Evolutionary conservation across 1,284 basidiomycete species (phyloP).

Genomic region (Irpex sp.): DNA sequence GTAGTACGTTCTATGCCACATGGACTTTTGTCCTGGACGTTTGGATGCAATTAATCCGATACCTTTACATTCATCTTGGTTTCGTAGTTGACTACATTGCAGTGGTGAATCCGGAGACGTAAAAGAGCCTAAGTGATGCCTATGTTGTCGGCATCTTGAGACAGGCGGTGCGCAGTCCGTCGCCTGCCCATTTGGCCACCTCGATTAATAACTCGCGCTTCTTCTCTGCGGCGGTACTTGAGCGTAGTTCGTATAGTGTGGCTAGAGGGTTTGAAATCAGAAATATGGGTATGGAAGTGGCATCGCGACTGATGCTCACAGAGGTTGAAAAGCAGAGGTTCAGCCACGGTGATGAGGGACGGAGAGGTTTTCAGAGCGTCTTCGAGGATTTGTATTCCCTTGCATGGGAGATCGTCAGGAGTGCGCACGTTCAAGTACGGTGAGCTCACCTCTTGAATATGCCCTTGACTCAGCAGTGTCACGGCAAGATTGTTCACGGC

Average conservation of each 20-base stretch:
- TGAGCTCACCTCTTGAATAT: constrained; percentile 58
- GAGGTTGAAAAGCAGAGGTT: constrained; percentile 79
- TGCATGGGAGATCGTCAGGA: not conserved
- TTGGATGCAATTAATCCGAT: not conserved
- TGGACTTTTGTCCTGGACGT: not conserved
- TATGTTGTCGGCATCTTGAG: constrained; percentile 67
- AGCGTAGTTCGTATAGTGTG: constrained; percentile 76
- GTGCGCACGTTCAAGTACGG: not conserved
- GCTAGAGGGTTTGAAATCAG: constrained; percentile 38
- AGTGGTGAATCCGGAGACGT: constrained; percentile 4
- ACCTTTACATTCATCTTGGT: not conserved
- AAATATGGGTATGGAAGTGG: not conserved
- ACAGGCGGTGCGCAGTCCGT: constrained; percentile 73
- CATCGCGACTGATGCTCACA: constrained; percentile 37
- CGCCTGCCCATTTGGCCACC: constrained; percentile 79
- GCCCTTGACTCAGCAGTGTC: constrained; percentile 63
- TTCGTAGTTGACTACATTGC: not conserved
- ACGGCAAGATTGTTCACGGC: constrained; percentile 80
- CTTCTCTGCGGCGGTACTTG: constrained; percentile 63
- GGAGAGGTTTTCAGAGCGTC: constrained; percentile 57
- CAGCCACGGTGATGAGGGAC: constrained; percentile 63
- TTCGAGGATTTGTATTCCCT: constrained; percentile 71
- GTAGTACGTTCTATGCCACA: not conserved
- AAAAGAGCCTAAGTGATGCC: too few relatives aligned
- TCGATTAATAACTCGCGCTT: constrained; percentile 70